Evolutionary conservation across 2,329 filamentous ascomycete species (phyloP).

Genomic region (Cladophialophora carrionii): DNA sequence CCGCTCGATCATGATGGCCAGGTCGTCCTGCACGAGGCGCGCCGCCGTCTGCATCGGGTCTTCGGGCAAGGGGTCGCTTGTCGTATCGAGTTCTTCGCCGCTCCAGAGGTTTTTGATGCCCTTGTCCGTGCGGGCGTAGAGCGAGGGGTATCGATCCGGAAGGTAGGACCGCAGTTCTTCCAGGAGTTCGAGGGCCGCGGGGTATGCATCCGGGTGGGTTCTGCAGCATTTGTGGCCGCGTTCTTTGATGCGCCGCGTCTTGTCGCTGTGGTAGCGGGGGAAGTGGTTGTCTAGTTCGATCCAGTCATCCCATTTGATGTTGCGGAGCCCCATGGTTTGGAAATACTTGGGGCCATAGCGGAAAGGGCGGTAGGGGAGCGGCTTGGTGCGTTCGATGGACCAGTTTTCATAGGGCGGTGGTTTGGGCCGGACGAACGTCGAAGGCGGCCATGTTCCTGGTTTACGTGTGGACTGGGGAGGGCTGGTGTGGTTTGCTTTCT

Average conservation of each 20-base stretch:
- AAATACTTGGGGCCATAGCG: slow-evolving; percentile 76
- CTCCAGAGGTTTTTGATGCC: slow-evolving; percentile 74
- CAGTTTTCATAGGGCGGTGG: slow-evolving; percentile 68
- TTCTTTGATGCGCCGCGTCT: slow-evolving; percentile 67
- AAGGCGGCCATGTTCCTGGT: slow-evolving; percentile 59
- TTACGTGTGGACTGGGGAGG: slow-evolving; percentile 24
- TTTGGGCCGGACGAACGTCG: slow-evolving; percentile 62
- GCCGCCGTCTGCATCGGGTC: slow-evolving; percentile 78
- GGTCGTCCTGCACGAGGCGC: slow-evolving; percentile 76
- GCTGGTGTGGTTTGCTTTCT: slow-evolving; percentile 23
- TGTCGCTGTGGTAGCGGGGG: slow-evolving; percentile 71
- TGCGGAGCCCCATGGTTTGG: slow-evolving; percentile 76
- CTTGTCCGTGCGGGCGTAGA: slow-evolving; percentile 66
- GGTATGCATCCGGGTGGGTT: slow-evolving; percentile 70
- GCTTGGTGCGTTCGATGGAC: slow-evolving; percentile 69
- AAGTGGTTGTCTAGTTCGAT: slow-evolving; percentile 82
- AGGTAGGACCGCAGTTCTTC: slow-evolving; percentile 73
- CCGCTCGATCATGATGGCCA: slow-evolving; percentile 80
- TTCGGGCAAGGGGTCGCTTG: slow-evolving; percentile 66
- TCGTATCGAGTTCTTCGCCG: slow-evolving; percentile 71
- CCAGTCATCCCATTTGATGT: slow-evolving; percentile 68
- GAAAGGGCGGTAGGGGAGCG: slow-evolving; percentile 77
- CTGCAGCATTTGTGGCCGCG: slow-evolving; percentile 68
- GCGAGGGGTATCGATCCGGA: slow-evolving; percentile 71
- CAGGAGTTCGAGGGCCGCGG: slow-evolving; percentile 73